Base-by-base conservation (phyloP, 2,329 filamentous ascomycete genomes). In the Domatiomyces globalis region DNA sequence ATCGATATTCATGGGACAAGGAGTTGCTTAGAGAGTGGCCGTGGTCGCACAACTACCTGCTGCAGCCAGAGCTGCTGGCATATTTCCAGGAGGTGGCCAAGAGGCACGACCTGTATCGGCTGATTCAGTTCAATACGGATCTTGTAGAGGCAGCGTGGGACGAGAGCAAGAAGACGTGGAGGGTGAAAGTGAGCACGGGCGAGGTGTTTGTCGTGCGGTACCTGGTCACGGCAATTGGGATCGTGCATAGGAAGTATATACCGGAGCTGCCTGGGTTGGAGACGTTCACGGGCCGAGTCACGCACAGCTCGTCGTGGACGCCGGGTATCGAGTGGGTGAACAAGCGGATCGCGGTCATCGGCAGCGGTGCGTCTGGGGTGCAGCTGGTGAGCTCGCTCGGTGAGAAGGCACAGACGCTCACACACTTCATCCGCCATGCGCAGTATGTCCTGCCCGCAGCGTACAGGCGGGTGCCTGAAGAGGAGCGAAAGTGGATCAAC, bases 401-500 rank as follows among this genome's bases (percentile, higher is more conserved):
- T 1, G 73, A 74, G 2, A 62, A 70, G 5, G 77, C 73, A 0
- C 71, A 67, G 4, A 65, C 73, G 1, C 56, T 85, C 15, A 71
- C 66, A 1, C 60, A 63, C 1, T 67, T 84, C 62, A 79, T 84
- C 58, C 73, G 82, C 10, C 84, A 79, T 1, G 81, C 81, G 0
- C 85, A 84, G 56, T 65, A 81, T 5, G 76, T 76, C 0, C 60
- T 84, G 1, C 79, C 79, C 0, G 81, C 84, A 76, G 67, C 71
- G 2, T 71, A 75, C 51, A 65, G 66, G 2, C 50, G 66, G 0
- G 63, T 81, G 39, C 70, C 70, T 1, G 62, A 61, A 7, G 69
- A 71, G 52, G 72, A 77, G 55, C 76, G 81, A 58, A 65, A 76
- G 5, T n/a, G 15, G 19, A 51, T 56, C 43, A 56, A 54, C 50